Evolutionary conservation across 306 rosid genomes (phyloP).

Genomic region (Myrica gale): DNA sequence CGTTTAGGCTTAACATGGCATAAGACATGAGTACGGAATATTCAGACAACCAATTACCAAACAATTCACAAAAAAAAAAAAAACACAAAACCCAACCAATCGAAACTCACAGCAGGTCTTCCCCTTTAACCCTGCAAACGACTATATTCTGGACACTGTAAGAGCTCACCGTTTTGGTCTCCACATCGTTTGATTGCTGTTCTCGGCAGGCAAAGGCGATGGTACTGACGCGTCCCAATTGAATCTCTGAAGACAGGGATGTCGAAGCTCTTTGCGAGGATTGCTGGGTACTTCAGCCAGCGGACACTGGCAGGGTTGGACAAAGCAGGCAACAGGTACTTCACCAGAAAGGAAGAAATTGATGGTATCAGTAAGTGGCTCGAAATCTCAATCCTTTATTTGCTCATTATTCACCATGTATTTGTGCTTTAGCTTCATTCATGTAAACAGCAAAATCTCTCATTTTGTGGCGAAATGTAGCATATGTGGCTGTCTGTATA

Average conservation of each 20-base stretch:
- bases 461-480: not conserved
- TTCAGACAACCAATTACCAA: too few species aligned
- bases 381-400: constrained; percentile 20
- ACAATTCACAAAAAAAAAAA: too few species aligned
- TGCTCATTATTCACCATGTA: not conserved
- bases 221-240: constrained; percentile 10
- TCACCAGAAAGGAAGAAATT: constrained; percentile 56
- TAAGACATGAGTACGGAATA: too few species aligned
- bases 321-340: constrained; percentile 76
- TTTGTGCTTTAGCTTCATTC: not conserved
- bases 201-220: constrained; percentile 16
- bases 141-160: not conserved
- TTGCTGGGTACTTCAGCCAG: constrained; percentile 50
- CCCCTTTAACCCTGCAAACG: constrained; percentile 8
- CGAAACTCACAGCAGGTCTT: not conserved
- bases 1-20: not conserved
- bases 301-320: constrained; percentile 61
- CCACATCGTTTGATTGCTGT: not conserved
- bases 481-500: not conserved
- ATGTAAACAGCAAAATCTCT: not conserved
- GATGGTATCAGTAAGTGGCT: constrained; percentile 75
- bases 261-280: constrained; percentile 64
- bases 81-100: not conserved
- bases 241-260: constrained; percentile 30
- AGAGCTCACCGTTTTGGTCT: not conserved